phyloP scores from a whole-genome alignment of 2,329 filamentous ascomycete genomes.

The Penicillium expansum region DNA sequence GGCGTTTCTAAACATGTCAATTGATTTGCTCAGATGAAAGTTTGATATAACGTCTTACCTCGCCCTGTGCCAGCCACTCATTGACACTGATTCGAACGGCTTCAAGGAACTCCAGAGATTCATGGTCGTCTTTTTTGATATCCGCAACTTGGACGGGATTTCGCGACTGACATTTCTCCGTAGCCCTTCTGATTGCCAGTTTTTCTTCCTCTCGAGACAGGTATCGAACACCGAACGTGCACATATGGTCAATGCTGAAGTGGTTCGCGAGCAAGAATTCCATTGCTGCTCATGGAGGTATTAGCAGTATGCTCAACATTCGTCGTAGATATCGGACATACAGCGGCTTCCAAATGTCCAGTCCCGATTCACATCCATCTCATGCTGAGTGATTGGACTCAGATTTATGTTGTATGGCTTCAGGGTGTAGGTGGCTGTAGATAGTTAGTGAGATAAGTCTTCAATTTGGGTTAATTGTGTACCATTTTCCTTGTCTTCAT shows the following conservation, averaged over 20 bases:
- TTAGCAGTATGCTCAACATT: not conserved
- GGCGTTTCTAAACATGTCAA: slow-evolving; percentile 21
- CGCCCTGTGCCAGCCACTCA: slow-evolving; percentile 42
- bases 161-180: slow-evolving; percentile 41
- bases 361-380: slow-evolving; percentile 58
- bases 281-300: slow-evolving; percentile 44
- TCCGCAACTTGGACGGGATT: slow-evolving; percentile 41
- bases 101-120: slow-evolving; percentile 53
- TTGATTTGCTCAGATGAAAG: not conserved
- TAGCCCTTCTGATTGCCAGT: slow-evolving; percentile 46
- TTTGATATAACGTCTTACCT: slow-evolving; percentile 16
- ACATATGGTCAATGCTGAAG: slow-evolving; percentile 58
- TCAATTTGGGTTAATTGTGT: slow-evolving; percentile 14
- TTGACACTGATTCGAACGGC: slow-evolving; percentile 47
- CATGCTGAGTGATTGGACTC: slow-evolving; percentile 54
- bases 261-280: slow-evolving; percentile 59
- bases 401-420: slow-evolving; percentile 65
- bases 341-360: slow-evolving; percentile 57
- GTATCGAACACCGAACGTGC: slow-evolving; percentile 59
- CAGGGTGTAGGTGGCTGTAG: slow-evolving; percentile 52
- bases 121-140: slow-evolving; percentile 52
- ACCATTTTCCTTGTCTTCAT: slow-evolving; percentile 50
- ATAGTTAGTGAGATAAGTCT: slow-evolving; percentile 34
- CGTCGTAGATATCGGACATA: slow-evolving; percentile 26
- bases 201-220: slow-evolving; percentile 59